Base-by-base conservation (phyloP, 768 basidiomycete genomes). In the Cytidiella melzeri region DNA sequence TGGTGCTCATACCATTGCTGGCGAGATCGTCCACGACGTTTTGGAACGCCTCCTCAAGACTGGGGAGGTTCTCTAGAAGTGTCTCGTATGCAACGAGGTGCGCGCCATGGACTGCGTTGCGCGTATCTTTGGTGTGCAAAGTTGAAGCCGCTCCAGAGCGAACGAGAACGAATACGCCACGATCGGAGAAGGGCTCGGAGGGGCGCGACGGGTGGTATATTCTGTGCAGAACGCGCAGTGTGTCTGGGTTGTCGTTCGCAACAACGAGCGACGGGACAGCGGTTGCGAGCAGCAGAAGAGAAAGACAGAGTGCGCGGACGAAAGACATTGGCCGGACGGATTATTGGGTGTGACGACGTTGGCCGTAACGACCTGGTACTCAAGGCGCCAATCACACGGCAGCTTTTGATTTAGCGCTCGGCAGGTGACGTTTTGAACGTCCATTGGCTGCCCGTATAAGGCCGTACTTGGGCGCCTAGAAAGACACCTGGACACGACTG, bases 191-290 rank as follows among this genome's bases (percentile, higher is more conserved):
- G 12, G 67, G 62, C 30, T 54, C 39, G 43, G 46, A 43, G 27
- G 52, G 68, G 55, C 68, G 60, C 13, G 59, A 57, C 11, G 80
- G 79, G 60, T 78, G 74, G 57, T 73, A 72, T 42, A 84, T 41
- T 19, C 82, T 73, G 61, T 85, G 83, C 55, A 69, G 67, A 19
- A 81, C 43, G 50, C 62, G 53, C 51, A 70, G 45, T 34, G 30
- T 15, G 30, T 34, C 30, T 34, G 30, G 30, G 30, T 34, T 34
- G 30, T 34, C 30, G 30, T 34, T 34, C 9, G 30, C 30, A 15
- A 15, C 30, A 15, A 34, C 30, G n/a, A n/a, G n/a, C n/a, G n/a
- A n/a, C n/a, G n/a, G n/a, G 30, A 7, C 15, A 15, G 30, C 30
- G 30, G 30, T 15, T 7, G 15, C 9, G 30, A 34, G 9, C 9